Evolutionary conservation across 306 rosid genomes (phyloP).

Genomic region (Cucumis sativus): DNA sequence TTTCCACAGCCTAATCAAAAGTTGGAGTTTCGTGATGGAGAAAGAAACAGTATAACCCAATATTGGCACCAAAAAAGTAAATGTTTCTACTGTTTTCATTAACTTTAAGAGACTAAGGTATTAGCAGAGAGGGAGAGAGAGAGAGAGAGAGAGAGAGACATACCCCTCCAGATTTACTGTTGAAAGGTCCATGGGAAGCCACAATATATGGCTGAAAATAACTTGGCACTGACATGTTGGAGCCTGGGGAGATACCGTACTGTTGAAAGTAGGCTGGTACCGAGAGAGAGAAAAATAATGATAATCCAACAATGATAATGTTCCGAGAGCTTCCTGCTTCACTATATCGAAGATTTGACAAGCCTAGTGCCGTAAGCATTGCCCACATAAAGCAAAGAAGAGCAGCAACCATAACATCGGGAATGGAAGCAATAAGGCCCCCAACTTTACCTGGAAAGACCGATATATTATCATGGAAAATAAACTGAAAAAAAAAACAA

Average conservation of each 20-base stretch:
- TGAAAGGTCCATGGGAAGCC: slow-evolving; percentile 91
- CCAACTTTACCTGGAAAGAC: slow-evolving; percentile 75
- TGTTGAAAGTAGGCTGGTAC: slow-evolving; percentile 96
- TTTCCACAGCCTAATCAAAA: not conserved
- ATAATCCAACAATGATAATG: slow-evolving; percentile 85
- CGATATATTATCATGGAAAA: not conserved
- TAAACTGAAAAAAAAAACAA: not conserved
- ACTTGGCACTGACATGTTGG: slow-evolving; percentile 75
- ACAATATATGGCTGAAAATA: slow-evolving; percentile 89
- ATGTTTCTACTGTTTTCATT: not conserved
- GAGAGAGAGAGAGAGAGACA: slow-evolving; percentile 13
- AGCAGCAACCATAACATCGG: slow-evolving; percentile 95
- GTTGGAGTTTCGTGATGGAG: not conserved
- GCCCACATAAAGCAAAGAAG: slow-evolving; percentile 99
- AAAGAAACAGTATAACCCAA: not conserved
- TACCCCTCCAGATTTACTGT: slow-evolving; percentile 79
- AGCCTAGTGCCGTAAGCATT: slow-evolving; percentile 88
- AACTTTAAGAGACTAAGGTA: not conserved
- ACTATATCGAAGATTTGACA: slow-evolving; percentile 94
- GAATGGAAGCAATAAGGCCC: slow-evolving; percentile 94
- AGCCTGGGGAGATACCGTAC: slow-evolving; percentile 68
- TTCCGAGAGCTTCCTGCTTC: slow-evolving; percentile 99
- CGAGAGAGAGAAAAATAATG: slow-evolving; percentile 87
- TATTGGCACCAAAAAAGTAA: not conserved
- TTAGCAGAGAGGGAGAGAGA: not conserved